A percentile compares a stretch with the other conserved stretches of the same genome.
These are phyloP conservation scores for Oryza meyeriana DNA, from an alignment of 176 grass and related monocot species.

Conservation along the genomic window DNA sequence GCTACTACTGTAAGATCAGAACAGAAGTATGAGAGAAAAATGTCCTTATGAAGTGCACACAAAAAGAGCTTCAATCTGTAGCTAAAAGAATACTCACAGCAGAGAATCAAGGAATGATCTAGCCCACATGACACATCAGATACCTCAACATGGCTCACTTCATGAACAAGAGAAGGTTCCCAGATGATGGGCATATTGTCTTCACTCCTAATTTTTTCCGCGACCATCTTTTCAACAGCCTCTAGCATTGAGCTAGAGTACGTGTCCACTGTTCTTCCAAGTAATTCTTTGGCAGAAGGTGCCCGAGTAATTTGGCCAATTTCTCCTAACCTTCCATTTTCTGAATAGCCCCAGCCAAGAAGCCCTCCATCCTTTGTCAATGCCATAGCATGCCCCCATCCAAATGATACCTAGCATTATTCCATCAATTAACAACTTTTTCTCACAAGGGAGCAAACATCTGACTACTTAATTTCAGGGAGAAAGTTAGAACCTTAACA, in stretches of 20 bases:
- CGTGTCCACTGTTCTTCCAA: slow-evolving; percentile 22
- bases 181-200: slow-evolving; percentile 85
- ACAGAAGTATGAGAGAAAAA: neutral
- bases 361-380: slow-evolving; percentile 67
- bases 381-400: slow-evolving; percentile 87
- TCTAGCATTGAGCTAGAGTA: slow-evolving; percentile 58
- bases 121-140: slow-evolving; percentile 89
- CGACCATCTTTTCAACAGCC: slow-evolving; percentile 71
- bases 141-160: slow-evolving; percentile 53
- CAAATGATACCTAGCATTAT: slow-evolving; percentile 70
- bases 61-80: neutral
- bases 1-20: neutral
- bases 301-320: slow-evolving; percentile 44
- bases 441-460: slow-evolving; percentile 3
- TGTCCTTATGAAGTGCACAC: neutral
- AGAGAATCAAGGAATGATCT: slow-evolving; percentile 78
- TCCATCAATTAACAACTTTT: slow-evolving; percentile 16
- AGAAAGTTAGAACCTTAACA: slow-evolving; percentile 58
- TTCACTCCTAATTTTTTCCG: slow-evolving; percentile 67
- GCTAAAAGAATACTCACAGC: slow-evolving; percentile 52
- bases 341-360: slow-evolving; percentile 91
- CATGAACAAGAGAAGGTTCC: slow-evolving; percentile 72
- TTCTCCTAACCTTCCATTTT: slow-evolving; percentile 84
- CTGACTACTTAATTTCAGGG: slow-evolving; percentile 15
- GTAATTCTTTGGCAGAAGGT: slow-evolving; percentile 35